Conservation (phyloP, 1,139 yeast genomes). For the Yamadazyma mexicana region DNA sequence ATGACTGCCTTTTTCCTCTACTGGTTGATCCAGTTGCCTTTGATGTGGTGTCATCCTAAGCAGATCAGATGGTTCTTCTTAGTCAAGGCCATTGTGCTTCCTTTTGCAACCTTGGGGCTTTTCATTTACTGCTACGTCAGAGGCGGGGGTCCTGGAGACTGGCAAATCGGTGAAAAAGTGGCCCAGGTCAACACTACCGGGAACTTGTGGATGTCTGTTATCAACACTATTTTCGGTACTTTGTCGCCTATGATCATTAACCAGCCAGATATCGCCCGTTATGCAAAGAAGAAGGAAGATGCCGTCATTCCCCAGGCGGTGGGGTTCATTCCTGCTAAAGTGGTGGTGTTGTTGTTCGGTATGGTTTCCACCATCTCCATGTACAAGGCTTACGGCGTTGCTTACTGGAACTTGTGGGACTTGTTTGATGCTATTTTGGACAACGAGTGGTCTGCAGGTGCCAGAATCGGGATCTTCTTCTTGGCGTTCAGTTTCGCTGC, state of each 20-base stretch:
- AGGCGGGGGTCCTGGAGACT: slow-evolving; percentile 17
- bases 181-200: slow-evolving; percentile 9
- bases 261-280: slow-evolving; percentile 17
- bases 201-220: slow-evolving; percentile 16
- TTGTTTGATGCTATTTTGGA: slow-evolving; percentile 16
- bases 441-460: slow-evolving; percentile 17
- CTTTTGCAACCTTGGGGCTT: slow-evolving; percentile 16
- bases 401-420: slow-evolving; percentile 19
- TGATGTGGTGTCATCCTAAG: slow-evolving; percentile 17
- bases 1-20: slow-evolving; percentile 15
- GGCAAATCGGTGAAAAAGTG: slow-evolving; percentile 13
- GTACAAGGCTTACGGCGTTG: slow-evolving; percentile 15
- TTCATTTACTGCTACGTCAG: slow-evolving; percentile 15
- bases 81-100: slow-evolving; percentile 14
- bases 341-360: slow-evolving; percentile 14
- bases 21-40: slow-evolving; percentile 17
- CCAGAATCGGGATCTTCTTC: slow-evolving; percentile 16
- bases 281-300: slow-evolving; percentile 16
- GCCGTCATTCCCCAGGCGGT: slow-evolving; percentile 15
- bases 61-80: slow-evolving; percentile 16
- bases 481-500: slow-evolving; percentile 13
- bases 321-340: slow-evolving; percentile 17
- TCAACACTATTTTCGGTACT: slow-evolving; percentile 17
- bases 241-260: slow-evolving; percentile 18
- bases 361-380: slow-evolving; percentile 14